Evolutionary conservation across 371 early-diverging fungal species (phyloP).

Genomic region (Syncephalastrum racemosum): DNA sequence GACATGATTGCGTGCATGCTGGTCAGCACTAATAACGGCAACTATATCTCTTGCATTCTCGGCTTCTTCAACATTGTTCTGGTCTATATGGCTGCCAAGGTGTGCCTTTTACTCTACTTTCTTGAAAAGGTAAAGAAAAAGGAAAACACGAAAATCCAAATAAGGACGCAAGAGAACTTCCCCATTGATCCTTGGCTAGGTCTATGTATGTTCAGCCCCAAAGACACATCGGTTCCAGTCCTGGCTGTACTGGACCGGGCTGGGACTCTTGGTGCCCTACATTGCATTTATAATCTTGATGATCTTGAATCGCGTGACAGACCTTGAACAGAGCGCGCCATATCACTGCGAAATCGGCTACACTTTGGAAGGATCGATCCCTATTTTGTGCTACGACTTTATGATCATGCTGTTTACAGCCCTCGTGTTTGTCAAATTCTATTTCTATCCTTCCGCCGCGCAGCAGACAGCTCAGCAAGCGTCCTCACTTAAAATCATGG

Average conservation of each 20-base stretch:
- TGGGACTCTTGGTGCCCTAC: conserved; percentile 42
- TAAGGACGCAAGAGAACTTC: conserved; percentile 22
- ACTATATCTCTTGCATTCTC: conserved; percentile 32
- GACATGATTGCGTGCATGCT: conserved; percentile 32
- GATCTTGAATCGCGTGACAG: conserved; percentile 30
- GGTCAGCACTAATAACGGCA: conserved; percentile 44
- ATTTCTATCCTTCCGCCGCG: conserved; percentile 34
- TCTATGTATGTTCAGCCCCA: conserved; percentile 46
- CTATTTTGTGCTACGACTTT: conserved; percentile 49
- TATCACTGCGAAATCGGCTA: conserved; percentile 51
- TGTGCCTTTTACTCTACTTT: conserved; percentile 43
- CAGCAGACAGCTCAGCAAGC: conserved; percentile 36
- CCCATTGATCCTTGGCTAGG: conserved; percentile 14
- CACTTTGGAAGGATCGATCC: conserved; percentile 38
- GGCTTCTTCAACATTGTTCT: conserved; percentile 36
- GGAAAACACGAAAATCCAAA: conserved; percentile 6
- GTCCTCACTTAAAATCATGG: conserved; percentile 43
- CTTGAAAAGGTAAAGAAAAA: conserved; percentile 40
- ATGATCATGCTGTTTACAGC: conserved; percentile 38
- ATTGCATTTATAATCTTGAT: conserved; percentile 43
- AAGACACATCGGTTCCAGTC: conserved; percentile 38
- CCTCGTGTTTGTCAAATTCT: conserved; percentile 43
- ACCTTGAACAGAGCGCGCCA: conserved; percentile 23
- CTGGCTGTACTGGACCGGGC: conserved; percentile 43
- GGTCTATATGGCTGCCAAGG: conserved; percentile 36